Conservation (phyloP, 2,329 filamentous ascomycete genomes). For the Leptosphaerulina australis region DNA sequence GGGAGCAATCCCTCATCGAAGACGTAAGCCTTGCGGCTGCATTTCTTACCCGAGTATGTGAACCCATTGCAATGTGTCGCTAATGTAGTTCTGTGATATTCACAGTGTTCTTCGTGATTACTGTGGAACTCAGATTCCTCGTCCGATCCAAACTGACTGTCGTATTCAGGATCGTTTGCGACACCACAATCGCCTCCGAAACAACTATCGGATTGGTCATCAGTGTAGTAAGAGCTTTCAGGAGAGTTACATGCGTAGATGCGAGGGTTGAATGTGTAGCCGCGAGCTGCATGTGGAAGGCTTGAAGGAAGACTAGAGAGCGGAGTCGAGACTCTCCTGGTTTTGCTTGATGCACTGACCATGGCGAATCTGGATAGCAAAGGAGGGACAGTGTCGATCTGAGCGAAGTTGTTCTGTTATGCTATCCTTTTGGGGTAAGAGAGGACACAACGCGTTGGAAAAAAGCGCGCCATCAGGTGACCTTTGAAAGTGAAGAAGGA, state of each 20-base stretch:
- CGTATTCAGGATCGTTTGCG: neutral
- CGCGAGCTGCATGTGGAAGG: neutral
- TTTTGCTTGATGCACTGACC: neutral
- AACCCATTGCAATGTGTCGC: conserved; percentile 5
- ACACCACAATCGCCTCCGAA: neutral
- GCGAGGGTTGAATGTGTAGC: neutral
- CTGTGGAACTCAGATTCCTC: neutral
- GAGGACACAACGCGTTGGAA: conserved; percentile 1
- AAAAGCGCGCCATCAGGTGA: conserved; percentile 9
- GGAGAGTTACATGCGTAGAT: too few relatives aligned
- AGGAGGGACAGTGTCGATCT: neutral
- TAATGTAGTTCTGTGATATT: conserved; percentile 2
- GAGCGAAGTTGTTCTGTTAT: neutral
- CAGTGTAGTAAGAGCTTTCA: neutral
- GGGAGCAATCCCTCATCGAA: conserved; percentile 8
- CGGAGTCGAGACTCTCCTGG: neutral
- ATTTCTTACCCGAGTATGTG: conserved; percentile 5
- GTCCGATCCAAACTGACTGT: neutral
- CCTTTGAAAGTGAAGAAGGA: neutral
- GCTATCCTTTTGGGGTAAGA: neutral
- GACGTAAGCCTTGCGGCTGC: conserved; percentile 6
- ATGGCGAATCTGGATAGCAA: neutral
- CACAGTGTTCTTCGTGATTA: conserved; percentile 7
- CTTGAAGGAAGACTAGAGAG: conserved; percentile 6
- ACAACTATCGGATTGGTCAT: conserved; percentile 2